Evolutionary conservation across 192 early-diverging fungal genomes (phyloP), one percentile per base, ranked within the genome.

Genomic region (Polychytrium aggregatum): DNA sequence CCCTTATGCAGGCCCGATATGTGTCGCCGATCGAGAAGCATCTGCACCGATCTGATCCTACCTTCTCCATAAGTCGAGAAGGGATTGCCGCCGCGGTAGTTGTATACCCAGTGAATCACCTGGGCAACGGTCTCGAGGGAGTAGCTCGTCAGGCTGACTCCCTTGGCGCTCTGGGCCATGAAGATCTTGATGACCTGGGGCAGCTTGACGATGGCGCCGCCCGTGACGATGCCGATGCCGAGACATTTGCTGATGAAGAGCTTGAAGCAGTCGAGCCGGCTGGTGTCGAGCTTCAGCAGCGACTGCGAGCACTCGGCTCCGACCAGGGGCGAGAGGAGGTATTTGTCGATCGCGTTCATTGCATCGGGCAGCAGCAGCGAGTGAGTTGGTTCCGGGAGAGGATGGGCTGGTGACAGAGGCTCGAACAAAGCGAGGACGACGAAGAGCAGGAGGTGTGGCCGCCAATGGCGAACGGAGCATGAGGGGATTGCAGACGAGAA

Each of bases 101-200:
- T 93, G 72, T 95, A 98, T 7, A 87, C 85, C 22, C 93, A 62
- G 5, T 70, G 76, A 38, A 90, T 86, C 11, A 78, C 65, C 31
- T 82, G 83, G 30, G 88, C 81, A 20, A 82, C 44, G 11, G 90
- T 83, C 61, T 98, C 96, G 28, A 98, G 66, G 4, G 86, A 54
- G 52, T 87, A 86, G 5, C 82, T 78, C 11, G 71, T 58, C 46
- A 92, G 67, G 9, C 85, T 90, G 42, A 98, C 72, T 1, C 94
- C 94, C 41, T 74, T 67, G 13, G 81, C 82, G 27, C 85, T 86
- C 44, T 63, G 46, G 31, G 80, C 67, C 18, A 59, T 57, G 17
- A 88, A 37, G 38, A 97, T 93, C 50, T 93, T 98, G 59, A 88
- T 57, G 28, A 98, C 92, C 68, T 98, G 93, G 7, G 96, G 96